Evolutionary conservation across 2,329 filamentous ascomycete species (phyloP), one percentile per base, ranked within the genome.

Genomic region (Clonostachys chloroleuca): DNA sequence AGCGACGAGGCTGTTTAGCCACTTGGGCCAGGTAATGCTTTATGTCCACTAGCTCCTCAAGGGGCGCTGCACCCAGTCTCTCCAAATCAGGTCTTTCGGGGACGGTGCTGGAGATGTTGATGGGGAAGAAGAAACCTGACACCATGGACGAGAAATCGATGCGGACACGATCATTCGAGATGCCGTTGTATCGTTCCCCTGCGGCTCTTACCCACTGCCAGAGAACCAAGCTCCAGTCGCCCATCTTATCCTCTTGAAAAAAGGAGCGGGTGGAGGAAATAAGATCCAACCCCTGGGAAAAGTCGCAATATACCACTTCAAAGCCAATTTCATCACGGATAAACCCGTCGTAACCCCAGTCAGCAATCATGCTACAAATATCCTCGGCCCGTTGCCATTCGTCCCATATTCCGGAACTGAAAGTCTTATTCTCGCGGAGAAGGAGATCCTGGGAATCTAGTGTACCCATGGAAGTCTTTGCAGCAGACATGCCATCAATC

Each of bases 321-420:
- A 88, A 88, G 0, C 86, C 86, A 16, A 76, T 74, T 57, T 89
- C 86, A 74, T 84, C 84, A 12, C 85, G 75, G 3, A 89, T 62
- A 18, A 87, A 69, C 0, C 82, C 83, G 54, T 87, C 80, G n/a
- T 87, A 70, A 10, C 78, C 78, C 83, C 60, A 80, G 46, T 55
- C 62, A 49, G 41, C 62, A 10, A 77, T 72, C 10, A 85, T 54
- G 0, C 72, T 61, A 59, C 86, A 89, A 2, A 87, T 62, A 2
- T 70, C 68, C 2, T 54, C 43, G 0, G 83, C 84, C 7, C 84
- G 78, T 3, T 63, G 59, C 6, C 51, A 54, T 46, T 89, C 84
- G 41, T 65, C 67, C 16, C 24, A 40, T 14, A 34, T 39, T 30
- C 44, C 16, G 6, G 18, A 5, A 4, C 50, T 30, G 8, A 42